phyloP scores from a whole-genome alignment of 208 protist genomes.

The Crithidia thermophila region DNA sequence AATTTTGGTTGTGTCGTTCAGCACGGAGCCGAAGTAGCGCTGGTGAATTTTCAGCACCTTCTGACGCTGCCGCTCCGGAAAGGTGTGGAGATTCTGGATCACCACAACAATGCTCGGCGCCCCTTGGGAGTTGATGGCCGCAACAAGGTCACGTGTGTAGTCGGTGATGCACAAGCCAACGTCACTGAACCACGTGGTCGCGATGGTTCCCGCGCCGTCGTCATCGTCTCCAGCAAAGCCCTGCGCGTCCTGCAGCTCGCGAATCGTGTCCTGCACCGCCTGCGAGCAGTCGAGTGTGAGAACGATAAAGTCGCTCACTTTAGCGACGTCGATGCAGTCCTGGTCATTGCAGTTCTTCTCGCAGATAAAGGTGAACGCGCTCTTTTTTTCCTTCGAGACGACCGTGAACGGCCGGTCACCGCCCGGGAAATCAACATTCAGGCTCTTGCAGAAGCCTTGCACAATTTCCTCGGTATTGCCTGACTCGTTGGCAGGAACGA shows the following conservation, averaged over 20 bases:
- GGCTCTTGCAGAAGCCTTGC: constrained; percentile 50
- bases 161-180: constrained; percentile 88
- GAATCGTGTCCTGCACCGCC: constrained; percentile 81
- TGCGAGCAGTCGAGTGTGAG: constrained; percentile 81
- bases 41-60: constrained; percentile 86
- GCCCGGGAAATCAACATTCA: constrained; percentile 43
- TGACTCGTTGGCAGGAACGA: constrained; percentile 86
- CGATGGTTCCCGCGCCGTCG: constrained; percentile 52
- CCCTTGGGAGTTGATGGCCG: constrained; percentile 78
- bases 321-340: constrained; percentile 80
- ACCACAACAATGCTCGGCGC: constrained; percentile 70
- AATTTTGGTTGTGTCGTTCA: constrained; percentile 77
- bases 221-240: constrained; percentile 32
- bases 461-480: constrained; percentile 79
- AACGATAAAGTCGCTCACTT: constrained; percentile 85
- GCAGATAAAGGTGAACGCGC: constrained; percentile 76
- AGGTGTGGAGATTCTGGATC: constrained; percentile 83
- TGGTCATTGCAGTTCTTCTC: constrained; percentile 86
- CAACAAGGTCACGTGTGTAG: constrained; percentile 80
- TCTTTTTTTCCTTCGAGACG: constrained; percentile 63
- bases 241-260: constrained; percentile 51
- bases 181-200: constrained; percentile 86
- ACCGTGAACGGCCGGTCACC: constrained; percentile 59
- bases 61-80: constrained; percentile 66
- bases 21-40: constrained; percentile 84